A percentile compares a stretch with the other conserved stretches of the same genome.
phyloP scores from a whole-genome alignment of 352 stramenopile genomes.

The Poterioochromonas sp. region DNA sequence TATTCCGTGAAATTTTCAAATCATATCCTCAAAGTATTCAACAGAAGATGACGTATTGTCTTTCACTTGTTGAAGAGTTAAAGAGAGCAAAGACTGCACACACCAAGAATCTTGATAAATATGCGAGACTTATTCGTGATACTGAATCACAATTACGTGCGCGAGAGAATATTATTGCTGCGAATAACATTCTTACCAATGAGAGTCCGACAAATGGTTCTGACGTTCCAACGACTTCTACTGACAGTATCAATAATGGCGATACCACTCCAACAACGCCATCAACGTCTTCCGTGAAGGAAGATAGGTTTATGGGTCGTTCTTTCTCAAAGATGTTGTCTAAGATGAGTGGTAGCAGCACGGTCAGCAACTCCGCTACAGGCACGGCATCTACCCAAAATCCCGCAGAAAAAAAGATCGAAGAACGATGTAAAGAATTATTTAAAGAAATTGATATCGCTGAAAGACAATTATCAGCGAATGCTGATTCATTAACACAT shows the following conservation, averaged over 20 bases:
- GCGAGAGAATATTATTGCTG: background rate
- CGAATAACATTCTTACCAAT: background rate
- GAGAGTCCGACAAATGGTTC: background rate
- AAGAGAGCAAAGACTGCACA: background rate
- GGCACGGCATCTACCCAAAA: no score
- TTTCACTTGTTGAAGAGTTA: no score
- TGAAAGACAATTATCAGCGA: background rate
- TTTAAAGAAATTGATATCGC: background rate
- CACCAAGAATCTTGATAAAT: background rate
- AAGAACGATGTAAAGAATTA: background rate
- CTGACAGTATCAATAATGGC: no score
- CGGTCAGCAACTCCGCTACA: no score
- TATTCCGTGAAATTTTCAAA: no score
- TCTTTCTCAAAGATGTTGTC: background rate
- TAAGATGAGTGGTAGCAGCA: background rate
- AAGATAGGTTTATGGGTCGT: conserved; percentile 3
- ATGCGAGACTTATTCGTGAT: background rate
- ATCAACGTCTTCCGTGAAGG: background rate
- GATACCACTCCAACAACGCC: no score
- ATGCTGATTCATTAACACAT: background rate
- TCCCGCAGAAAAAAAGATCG: background rate
- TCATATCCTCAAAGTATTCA: no score
- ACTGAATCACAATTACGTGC: background rate
- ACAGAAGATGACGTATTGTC: no score
- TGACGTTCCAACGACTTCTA: no score